These are phyloP conservation scores for Sabuloglossum arenarium DNA, from an alignment of 495 filamentous ascomycete genomes.

Conservation along the genomic window DNA sequence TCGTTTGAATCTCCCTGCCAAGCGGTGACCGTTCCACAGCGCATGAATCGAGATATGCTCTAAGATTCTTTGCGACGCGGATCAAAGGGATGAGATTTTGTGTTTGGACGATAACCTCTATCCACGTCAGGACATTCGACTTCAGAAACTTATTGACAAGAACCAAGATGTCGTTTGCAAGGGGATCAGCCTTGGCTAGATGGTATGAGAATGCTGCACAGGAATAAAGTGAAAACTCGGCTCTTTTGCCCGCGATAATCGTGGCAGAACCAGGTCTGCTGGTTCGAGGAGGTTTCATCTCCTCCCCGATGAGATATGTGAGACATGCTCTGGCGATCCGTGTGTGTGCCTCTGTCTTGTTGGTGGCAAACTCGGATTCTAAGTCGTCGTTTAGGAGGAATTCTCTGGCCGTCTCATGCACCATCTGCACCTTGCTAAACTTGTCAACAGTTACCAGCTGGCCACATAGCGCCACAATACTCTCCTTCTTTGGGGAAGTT, in stretches of 20 bases:
- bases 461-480: constrained; percentile 18
- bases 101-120: constrained; percentile 16
- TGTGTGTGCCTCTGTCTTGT: constrained; percentile 10
- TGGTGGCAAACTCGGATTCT: constrained; percentile 15
- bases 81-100: constrained; percentile 13
- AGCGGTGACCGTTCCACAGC: constrained; percentile 11
- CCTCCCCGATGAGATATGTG: background rate
- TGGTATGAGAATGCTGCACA: background rate
- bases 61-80: constrained; percentile 15
- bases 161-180: constrained; percentile 2
- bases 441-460: constrained; percentile 17
- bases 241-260: background rate
- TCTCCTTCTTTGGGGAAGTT: constrained; percentile 11
- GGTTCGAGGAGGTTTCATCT: background rate
- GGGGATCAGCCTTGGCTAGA: background rate
- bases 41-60: constrained; percentile 12
- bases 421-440: constrained; percentile 10
- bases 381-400: constrained; percentile 11
- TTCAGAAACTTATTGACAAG: constrained; percentile 15
- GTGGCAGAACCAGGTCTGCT: background rate
- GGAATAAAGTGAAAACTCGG: background rate
- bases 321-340: constrained; percentile 15
- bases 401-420: constrained; percentile 20
- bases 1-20: constrained; percentile 5
- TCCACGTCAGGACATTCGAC: constrained; percentile 18